Conservation (phyloP, 1,284 basidiomycete species). For the Ceratobasidium theobromae region DNA sequence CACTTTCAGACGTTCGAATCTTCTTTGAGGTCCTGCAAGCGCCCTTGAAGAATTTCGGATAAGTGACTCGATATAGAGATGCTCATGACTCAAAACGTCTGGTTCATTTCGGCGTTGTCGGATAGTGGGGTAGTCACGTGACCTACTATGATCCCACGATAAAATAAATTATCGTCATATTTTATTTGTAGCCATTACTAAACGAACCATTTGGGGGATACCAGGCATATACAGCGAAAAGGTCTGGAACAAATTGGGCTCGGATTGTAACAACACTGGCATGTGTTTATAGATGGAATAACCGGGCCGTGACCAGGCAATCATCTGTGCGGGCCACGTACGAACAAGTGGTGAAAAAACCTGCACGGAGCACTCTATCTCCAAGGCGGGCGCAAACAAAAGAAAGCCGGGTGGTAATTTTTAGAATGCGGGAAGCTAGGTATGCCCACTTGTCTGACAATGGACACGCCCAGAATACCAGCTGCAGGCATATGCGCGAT, state of each 20-base stretch:
- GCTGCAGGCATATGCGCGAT: no score
- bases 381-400: slow-evolving; percentile 41
- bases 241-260: slow-evolving; percentile 42
- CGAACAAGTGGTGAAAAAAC: slow-evolving; percentile 12
- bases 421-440: slow-evolving; percentile 34
- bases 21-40: no score
- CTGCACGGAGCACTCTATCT: slow-evolving; percentile 38
- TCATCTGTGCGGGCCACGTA: slow-evolving; percentile 7
- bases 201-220: slow-evolving; percentile 35
- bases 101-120: no score
- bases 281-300: no score
- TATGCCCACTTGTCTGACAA: slow-evolving; percentile 34
- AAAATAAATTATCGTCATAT: slow-evolving; percentile 48
- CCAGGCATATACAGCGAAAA: slow-evolving; percentile 39
- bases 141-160: slow-evolving; percentile 39
- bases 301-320: no score
- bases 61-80: no score
- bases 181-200: slow-evolving; percentile 45
- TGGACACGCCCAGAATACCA: slow-evolving; percentile 1
- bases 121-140: no score
- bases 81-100: no score
- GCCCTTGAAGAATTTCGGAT: no score
- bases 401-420: slow-evolving; percentile 37
- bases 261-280: no score
- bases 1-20: no score